phyloP scores from a whole-genome alignment of 768 basidiomycete genomes.

The Lactarius hatsudake region DNA sequence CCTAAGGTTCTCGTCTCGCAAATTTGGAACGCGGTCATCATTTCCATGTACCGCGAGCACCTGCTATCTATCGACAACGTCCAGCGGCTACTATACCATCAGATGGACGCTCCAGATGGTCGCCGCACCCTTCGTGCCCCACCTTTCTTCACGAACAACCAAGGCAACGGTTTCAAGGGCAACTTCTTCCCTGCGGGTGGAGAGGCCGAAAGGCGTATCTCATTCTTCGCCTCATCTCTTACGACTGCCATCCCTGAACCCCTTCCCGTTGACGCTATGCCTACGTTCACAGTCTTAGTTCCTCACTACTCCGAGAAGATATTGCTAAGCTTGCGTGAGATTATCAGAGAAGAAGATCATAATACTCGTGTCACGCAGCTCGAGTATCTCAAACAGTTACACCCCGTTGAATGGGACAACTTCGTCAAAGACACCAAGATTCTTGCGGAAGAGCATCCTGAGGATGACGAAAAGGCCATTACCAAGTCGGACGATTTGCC shows the following conservation, averaged over 20 bases:
- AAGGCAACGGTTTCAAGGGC: conserved; percentile 60
- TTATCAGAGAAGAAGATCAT: conserved; percentile 96
- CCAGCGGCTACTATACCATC: conserved; percentile 95
- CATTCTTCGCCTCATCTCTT: conserved; percentile 97
- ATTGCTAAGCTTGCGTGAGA: conserved; percentile 91
- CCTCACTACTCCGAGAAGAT: conserved; percentile 99
- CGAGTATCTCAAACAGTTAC: conserved; percentile 97
- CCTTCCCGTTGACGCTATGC: conserved; percentile 96
- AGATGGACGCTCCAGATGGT: conserved; percentile 87
- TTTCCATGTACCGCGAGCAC: conserved; percentile 99
- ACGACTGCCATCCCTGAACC: conserved; percentile 95
- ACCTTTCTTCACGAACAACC: conserved; percentile 96
- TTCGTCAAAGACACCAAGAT: conserved; percentile 99
- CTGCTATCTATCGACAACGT: conserved; percentile 97
- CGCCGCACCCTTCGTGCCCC: conserved; percentile 92
- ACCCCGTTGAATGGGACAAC: conserved; percentile 99
- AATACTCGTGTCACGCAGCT: conserved; percentile 95
- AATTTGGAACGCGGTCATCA: conserved; percentile 99
- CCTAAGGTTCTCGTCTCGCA: conserved; percentile 99
- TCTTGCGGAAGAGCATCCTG: conserved; percentile 80
- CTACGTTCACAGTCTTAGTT: conserved; percentile 98
- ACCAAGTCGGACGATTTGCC: conserved; percentile 88
- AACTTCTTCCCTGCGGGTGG: conserved; percentile 93
- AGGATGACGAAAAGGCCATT: conserved; percentile 61
- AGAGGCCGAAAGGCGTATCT: conserved; percentile 96